Conservation (phyloP, 2,329 filamentous ascomycete species). For the Diaporthe sp. region DNA sequence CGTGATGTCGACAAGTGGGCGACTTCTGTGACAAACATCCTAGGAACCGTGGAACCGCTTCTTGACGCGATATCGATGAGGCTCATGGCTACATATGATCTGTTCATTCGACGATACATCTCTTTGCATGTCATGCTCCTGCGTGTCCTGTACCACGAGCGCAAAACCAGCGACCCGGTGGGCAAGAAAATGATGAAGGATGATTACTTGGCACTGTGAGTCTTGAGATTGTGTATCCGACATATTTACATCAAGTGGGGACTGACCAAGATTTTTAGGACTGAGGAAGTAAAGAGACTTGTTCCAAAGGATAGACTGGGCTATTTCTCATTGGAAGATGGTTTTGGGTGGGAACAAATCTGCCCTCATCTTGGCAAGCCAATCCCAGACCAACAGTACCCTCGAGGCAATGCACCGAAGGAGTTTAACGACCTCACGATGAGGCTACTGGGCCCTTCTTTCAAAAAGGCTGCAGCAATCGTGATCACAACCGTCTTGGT, state of each 20-base stretch:
- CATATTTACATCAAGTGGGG: neutral
- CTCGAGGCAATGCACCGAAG: conserved; percentile 49
- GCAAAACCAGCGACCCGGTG: conserved; percentile 12
- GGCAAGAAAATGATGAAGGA: neutral
- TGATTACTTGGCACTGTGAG: conserved; percentile 26
- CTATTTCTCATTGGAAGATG: conserved; percentile 52
- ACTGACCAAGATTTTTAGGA: conserved; percentile 22
- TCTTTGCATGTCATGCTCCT: conserved; percentile 48
- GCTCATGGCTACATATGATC: conserved; percentile 16
- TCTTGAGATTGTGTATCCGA: neutral
- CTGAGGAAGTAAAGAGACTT: conserved; percentile 36
- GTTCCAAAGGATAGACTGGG: conserved; percentile 46
- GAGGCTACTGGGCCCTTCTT: conserved; percentile 1
- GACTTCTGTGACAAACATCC: neutral
- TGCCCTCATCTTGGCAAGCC: conserved; percentile 50
- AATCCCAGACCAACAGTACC: conserved; percentile 50
- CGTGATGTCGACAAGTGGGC: conserved; percentile 53
- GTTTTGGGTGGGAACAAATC: conserved; percentile 54
- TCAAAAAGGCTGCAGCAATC: conserved; percentile 14
- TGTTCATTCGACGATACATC: conserved; percentile 39
- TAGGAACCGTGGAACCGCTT: conserved; percentile 3
- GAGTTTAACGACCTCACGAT: conserved; percentile 45
- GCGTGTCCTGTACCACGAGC: conserved; percentile 28
- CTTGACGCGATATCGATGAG: conserved; percentile 32
- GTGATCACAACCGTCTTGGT: neutral